Percentiles rank a stretch among this genome's conserved stretches.
Conservation (phyloP, 257 asterid genomes). For the Petunia secreta region DNA sequence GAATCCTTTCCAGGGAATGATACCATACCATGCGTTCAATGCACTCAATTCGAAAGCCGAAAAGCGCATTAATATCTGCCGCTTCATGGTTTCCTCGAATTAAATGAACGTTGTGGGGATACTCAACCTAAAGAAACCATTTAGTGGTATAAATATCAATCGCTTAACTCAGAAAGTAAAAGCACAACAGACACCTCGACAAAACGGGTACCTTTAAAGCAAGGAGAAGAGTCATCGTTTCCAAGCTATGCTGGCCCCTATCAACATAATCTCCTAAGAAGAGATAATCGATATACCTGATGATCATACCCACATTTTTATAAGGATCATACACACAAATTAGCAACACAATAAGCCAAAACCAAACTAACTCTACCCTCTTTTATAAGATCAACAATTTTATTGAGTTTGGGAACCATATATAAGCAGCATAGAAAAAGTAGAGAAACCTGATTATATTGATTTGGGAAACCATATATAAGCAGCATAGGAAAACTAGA, state of each 20-base stretch:
- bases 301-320: slow-evolving; percentile 27
- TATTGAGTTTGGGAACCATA: too few species aligned
- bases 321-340: background rate
- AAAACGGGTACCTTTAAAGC: slow-evolving; percentile 74
- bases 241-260: slow-evolving; percentile 99
- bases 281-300: slow-evolving; percentile 95
- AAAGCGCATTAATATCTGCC: slow-evolving; percentile 98
- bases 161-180: slow-evolving; percentile 9
- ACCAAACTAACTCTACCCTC: too few species aligned
- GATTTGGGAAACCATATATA: too few species aligned
- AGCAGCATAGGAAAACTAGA: too few species aligned
- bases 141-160: slow-evolving; percentile 28
- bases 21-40: slow-evolving; percentile 91
- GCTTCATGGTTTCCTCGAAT: slow-evolving; percentile 99
- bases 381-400: too few species aligned
- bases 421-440: too few species aligned
- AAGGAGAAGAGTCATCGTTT: slow-evolving; percentile 91
- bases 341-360: background rate
- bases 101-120: slow-evolving; percentile 83
- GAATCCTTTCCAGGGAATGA: background rate
- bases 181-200: slow-evolving; percentile 27
- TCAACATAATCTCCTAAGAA: slow-evolving; percentile 99
- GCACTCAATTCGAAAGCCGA: slow-evolving; percentile 98
- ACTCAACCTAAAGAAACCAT: slow-evolving; percentile 66
- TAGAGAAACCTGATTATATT: too few species aligned